A percentile compares a stretch with the other conserved stretches of the same genome.
Evolutionary conservation across 2,329 filamentous ascomycete species (phyloP).

Genomic region (Aspergillus awamori): DNA sequence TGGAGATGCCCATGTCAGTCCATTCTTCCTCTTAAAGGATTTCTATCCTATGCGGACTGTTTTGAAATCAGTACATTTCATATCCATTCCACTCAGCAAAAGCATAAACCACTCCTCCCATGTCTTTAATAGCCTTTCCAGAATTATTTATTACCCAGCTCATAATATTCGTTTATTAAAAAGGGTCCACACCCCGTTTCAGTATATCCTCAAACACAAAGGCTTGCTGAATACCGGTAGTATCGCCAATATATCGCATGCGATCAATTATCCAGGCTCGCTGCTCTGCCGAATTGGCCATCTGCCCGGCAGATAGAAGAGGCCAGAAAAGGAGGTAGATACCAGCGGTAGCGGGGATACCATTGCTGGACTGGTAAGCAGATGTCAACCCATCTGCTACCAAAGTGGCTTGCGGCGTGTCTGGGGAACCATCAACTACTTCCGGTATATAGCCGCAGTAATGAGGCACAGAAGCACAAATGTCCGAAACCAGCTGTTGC

Average conservation of each 20-base stretch:
- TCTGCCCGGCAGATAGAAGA: constrained; percentile 11
- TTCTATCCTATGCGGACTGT: no score
- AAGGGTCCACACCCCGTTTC: neutral
- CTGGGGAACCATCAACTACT: no score
- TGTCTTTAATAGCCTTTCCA: neutral
- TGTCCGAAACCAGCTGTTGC: neutral
- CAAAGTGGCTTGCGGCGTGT: neutral
- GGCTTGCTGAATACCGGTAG: constrained; percentile 17
- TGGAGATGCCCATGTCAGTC: no score
- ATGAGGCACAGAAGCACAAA: constrained; percentile 9
- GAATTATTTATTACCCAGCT: neutral
- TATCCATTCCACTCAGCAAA: no score
- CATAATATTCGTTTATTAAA: neutral
- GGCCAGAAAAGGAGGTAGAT: constrained; percentile 21
- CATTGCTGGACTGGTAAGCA: neutral
- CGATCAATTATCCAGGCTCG: constrained; percentile 18
- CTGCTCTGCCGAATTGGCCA: constrained; percentile 4
- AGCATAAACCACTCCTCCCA: no score
- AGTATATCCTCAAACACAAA: constrained; percentile 17
- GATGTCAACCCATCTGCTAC: neutral
- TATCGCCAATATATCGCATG: constrained; percentile 13
- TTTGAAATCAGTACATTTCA: no score
- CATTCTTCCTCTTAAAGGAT: no score
- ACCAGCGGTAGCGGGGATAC: constrained; percentile 14
- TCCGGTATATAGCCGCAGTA: neutral